Percentiles rank a stretch among this genome's conserved stretches.
These are phyloP conservation scores for Blastocystis sp. DNA, from an alignment of 352 stramenopile species.

Conservation along the genomic window DNA sequence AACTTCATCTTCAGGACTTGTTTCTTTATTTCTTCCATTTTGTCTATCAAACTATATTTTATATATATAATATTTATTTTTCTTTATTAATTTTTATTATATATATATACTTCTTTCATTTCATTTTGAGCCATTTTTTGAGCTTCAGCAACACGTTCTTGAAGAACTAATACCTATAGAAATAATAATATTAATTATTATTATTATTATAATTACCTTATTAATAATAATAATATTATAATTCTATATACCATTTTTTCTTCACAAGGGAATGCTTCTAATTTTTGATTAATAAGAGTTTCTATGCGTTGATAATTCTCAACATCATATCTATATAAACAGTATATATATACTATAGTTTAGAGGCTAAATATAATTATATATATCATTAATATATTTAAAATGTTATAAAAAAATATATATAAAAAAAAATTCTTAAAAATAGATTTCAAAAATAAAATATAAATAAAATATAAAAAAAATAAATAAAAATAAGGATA, in stretches of 20 bases:
- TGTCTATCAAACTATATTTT: too few species aligned
- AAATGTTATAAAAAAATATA: neutral
- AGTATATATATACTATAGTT: neutral
- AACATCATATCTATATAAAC: slow-evolving; percentile 68
- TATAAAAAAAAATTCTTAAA: neutral
- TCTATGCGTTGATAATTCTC: slow-evolving; percentile 92
- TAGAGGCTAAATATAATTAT: neutral
- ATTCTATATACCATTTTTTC: slow-evolving; percentile 27
- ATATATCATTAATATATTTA: neutral
- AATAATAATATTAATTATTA: slow-evolving; percentile 47
- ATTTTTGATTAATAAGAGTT: slow-evolving; percentile 60
- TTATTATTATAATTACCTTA: neutral
- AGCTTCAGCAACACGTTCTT: slow-evolving; percentile 84
- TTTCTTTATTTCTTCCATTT: too few species aligned
- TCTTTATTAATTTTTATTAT: too few species aligned
- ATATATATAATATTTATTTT: too few species aligned
- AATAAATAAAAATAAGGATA: neutral
- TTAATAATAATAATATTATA: neutral
- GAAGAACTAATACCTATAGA: slow-evolving; percentile 75
- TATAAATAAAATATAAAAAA: neutral
- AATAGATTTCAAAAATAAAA: neutral
- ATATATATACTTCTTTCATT: slow-evolving; percentile 66
- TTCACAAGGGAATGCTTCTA: slow-evolving; percentile 48
- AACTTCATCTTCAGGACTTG: too few species aligned
- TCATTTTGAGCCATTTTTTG: slow-evolving; percentile 73